Conservation (phyloP, 306 rosid species). For the Cucurbita pepo region DNA sequence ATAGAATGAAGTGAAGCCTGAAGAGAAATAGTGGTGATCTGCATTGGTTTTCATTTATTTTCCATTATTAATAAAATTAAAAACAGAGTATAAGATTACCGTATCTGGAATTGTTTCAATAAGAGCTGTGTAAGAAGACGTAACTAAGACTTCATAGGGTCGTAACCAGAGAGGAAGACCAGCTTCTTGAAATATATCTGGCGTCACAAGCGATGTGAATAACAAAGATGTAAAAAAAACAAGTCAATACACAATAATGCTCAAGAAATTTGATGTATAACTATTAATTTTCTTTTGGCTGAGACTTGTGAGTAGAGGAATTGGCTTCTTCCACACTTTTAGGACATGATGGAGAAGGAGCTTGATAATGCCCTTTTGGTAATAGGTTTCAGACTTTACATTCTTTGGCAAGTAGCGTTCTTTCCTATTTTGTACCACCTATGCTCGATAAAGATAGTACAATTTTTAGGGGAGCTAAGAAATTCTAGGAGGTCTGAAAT, state of each 20-base stretch:
- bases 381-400: not conserved
- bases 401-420: not conserved
- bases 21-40: constrained; percentile 4
- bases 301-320: not conserved
- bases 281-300: not conserved
- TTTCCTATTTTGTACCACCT: not conserved
- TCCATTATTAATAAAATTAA: constrained; percentile 14
- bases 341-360: not conserved
- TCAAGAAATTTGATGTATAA: not conserved
- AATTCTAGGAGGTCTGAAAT: not conserved
- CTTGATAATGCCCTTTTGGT: not conserved
- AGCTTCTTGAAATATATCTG: constrained; percentile 99
- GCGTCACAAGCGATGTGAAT: constrained; percentile 23
- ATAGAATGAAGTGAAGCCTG: constrained; percentile 98
- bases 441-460: not conserved
- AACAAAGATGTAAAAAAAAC: not conserved
- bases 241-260: not conserved
- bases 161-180: constrained; percentile 99
- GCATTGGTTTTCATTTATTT: not conserved
- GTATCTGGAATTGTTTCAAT: constrained; percentile 98
- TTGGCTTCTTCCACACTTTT: not conserved
- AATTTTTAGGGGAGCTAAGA: not conserved
- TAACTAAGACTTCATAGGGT: constrained; percentile 89
- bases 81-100: constrained; percentile 27
- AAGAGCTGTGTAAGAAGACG: constrained; percentile 91